Evolutionary conservation across 345 rosid genomes (phyloP).

Genomic region (Brassica napus): DNA sequence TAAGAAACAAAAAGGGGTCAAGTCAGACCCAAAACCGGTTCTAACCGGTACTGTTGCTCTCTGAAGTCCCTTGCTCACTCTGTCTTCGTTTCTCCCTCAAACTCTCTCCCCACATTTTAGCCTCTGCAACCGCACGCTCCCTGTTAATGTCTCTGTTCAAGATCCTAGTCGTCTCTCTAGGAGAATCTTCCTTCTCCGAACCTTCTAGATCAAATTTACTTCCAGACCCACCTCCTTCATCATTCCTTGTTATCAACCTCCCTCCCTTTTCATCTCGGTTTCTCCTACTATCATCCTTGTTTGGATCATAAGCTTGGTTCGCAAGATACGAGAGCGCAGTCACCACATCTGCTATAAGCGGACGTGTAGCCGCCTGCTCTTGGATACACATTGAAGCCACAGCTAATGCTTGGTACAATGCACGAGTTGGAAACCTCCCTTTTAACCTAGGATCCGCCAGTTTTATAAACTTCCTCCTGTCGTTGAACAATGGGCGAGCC

Average conservation of each 20-base stretch:
- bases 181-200: slow-evolving; percentile 90
- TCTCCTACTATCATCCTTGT: slow-evolving; percentile 53
- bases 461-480: slow-evolving; percentile 72
- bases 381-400: slow-evolving; percentile 99
- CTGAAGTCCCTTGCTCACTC: slow-evolving; percentile 54
- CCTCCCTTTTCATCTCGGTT: slow-evolving; percentile 59
- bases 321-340: slow-evolving; percentile 92
- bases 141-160: slow-evolving; percentile 76
- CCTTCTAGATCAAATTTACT: slow-evolving; percentile 74
- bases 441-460: slow-evolving; percentile 80
- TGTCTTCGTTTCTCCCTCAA: slow-evolving; percentile 88
- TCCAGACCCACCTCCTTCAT: slow-evolving; percentile 78
- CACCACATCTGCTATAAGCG: slow-evolving; percentile 87
- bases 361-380: slow-evolving; percentile 96
- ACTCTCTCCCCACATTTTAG: slow-evolving; percentile 98
- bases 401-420: slow-evolving; percentile 90
- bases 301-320: slow-evolving; percentile 79
- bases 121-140: slow-evolving; percentile 94
- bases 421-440: slow-evolving; percentile 83
- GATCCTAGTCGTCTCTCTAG: slow-evolving; percentile 66
- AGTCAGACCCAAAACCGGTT: slow-evolving; percentile 26
- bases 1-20: slow-evolving; percentile 22
- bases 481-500: slow-evolving; percentile 88
- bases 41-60: slow-evolving; percentile 39
- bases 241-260: slow-evolving; percentile 55